These are phyloP conservation scores for Neurospora sublineolata DNA, from an alignment of 495 filamentous ascomycete species.

Conservation along the genomic window DNA sequence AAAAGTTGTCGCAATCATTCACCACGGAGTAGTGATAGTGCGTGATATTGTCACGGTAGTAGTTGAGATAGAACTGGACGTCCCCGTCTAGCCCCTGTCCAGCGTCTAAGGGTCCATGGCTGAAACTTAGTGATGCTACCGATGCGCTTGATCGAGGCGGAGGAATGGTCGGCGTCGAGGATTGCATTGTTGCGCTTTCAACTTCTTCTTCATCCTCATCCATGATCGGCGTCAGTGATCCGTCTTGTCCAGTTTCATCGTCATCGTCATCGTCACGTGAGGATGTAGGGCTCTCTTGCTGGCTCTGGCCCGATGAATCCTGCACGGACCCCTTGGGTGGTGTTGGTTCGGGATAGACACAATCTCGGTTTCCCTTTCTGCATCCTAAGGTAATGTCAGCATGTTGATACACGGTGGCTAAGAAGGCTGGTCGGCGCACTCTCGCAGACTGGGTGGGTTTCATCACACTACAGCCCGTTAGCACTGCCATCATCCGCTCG, in stretches of 20 bases:
- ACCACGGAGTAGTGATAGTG: constrained; percentile 74
- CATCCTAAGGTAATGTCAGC: constrained; percentile 46
- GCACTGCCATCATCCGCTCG: background rate
- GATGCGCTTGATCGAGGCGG: constrained; percentile 34
- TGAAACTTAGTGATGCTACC: constrained; percentile 20
- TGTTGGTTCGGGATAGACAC: constrained; percentile 65
- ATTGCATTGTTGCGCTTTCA: constrained; percentile 24
- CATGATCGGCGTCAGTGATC: constrained; percentile 47
- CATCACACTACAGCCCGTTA: constrained; percentile 55
- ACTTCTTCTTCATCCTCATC: constrained; percentile 53
- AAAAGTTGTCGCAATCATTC: constrained; percentile 53
- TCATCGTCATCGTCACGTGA: constrained; percentile 44
- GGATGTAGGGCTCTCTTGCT: constrained; percentile 39
- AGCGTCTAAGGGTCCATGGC: background rate
- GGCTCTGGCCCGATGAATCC: constrained; percentile 36
- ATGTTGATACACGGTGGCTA: constrained; percentile 2
- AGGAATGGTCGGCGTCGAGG: constrained; percentile 24
- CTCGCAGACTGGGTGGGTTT: constrained; percentile 77
- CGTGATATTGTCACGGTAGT: constrained; percentile 61
- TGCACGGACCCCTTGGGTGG: constrained; percentile 37
- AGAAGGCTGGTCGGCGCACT: constrained; percentile 35
- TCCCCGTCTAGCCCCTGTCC: background rate
- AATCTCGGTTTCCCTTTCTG: constrained; percentile 74
- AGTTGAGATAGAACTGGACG: constrained; percentile 60
- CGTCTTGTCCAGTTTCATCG: constrained; percentile 38